Evolutionary conservation across 169 alveolate genomes (phyloP).

Genomic region (Plasmodium falciparum): DNA sequence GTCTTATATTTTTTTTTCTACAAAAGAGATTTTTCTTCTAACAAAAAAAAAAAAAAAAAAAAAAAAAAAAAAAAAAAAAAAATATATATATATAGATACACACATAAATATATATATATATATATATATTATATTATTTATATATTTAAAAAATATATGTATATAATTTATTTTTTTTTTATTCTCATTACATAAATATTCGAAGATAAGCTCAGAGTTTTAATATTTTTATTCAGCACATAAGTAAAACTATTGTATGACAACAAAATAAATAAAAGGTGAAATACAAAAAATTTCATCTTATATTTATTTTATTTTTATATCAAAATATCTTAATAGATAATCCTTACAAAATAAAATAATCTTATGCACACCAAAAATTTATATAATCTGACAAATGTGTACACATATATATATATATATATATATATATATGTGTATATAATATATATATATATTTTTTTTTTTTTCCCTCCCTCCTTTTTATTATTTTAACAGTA

Average conservation of each 20-base stretch:
- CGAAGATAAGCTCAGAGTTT: neutral
- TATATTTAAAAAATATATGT: no score
- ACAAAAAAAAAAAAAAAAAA: neutral
- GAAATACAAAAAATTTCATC: neutral
- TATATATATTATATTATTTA: neutral
- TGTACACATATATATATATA: no score
- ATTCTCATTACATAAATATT: neutral
- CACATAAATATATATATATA: neutral
- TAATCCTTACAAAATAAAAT: no score
- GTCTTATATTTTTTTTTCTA: constrained; percentile 12
- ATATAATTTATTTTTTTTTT: no score
- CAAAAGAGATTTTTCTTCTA: constrained; percentile 3
- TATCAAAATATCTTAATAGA: no score
- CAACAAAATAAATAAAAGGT: constrained; percentile 3
- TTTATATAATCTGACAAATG: no score
- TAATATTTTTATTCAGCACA: neutral
- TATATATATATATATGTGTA: no score
- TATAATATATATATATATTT: no score
- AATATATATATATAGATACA: neutral
- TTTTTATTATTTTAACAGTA: no score
- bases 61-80: neutral
- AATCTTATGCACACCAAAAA: no score
- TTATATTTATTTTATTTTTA: neutral
- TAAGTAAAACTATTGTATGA: neutral
- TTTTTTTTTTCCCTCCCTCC: no score